These are phyloP conservation scores for Priceomyces castillae DNA, from an alignment of 805 yeast genomes.

Conservation along the genomic window DNA sequence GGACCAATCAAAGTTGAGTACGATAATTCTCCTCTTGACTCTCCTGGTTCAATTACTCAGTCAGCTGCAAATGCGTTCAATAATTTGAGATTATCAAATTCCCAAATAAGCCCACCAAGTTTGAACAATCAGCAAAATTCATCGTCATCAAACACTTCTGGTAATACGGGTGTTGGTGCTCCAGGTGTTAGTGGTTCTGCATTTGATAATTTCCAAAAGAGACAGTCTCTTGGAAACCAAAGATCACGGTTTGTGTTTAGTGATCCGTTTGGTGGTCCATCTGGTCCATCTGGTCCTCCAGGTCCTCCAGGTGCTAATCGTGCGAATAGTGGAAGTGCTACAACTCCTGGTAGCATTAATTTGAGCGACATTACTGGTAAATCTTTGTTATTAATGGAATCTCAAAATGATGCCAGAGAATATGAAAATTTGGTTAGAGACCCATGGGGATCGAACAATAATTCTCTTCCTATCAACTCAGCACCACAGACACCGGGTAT, in stretches of 20 bases:
- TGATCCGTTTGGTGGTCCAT: conserved; percentile 46
- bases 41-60: conserved; percentile 14
- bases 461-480: conserved; percentile 18
- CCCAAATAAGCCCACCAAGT: conserved; percentile 36
- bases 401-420: conserved; percentile 46
- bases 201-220: conserved; percentile 38
- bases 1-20: conserved; percentile 38
- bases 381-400: conserved; percentile 43
- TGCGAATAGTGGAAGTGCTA: conserved; percentile 8
- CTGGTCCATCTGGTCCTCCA: conserved; percentile 1
- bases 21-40: conserved; percentile 17
- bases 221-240: conserved; percentile 56
- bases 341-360: conserved; percentile 30
- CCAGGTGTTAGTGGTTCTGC: conserved; percentile 2
- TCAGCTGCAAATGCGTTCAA: conserved; percentile 23
- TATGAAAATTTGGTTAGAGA: conserved; percentile 48
- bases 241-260: conserved; percentile 69
- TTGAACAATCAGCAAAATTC: conserved; percentile 9
- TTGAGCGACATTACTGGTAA: conserved; percentile 40
- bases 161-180: not conserved
- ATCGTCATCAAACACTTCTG: conserved; percentile 8
- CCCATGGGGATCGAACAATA: conserved; percentile 33
- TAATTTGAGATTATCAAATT: conserved; percentile 23
- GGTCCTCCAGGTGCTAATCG: conserved; percentile 5
- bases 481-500: conserved; percentile 42